These are phyloP conservation scores for Phytophthora pisi DNA, from an alignment of 352 stramenopile species.

Conservation along the genomic window DNA sequence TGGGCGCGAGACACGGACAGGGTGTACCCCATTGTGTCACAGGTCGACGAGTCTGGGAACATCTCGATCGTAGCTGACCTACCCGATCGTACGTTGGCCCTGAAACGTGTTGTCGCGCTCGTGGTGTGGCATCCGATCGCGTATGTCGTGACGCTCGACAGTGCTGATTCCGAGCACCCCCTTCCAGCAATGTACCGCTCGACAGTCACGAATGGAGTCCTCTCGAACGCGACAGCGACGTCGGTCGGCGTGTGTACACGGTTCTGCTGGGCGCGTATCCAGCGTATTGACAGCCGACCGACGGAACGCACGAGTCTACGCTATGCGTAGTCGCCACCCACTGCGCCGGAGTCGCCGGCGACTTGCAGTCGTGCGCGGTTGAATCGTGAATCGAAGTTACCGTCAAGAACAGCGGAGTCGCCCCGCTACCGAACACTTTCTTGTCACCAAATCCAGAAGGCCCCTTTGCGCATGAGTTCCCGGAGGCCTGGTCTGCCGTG, in stretches of 20 bases:
- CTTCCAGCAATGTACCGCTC: slow-evolving; percentile 11
- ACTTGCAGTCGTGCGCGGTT: neutral
- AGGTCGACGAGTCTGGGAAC: slow-evolving; percentile 3
- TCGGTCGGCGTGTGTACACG: slow-evolving; percentile 1
- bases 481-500: slow-evolving; percentile 1
- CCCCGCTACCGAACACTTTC: slow-evolving; percentile 7
- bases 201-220: slow-evolving; percentile 8
- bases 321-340: slow-evolving; percentile 6
- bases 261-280: neutral
- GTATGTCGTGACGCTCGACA: slow-evolving; percentile 10
- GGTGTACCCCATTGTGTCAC: neutral
- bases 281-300: slow-evolving; percentile 9
- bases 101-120: slow-evolving; percentile 7
- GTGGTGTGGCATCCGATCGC: slow-evolving; percentile 6
- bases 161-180: slow-evolving; percentile 5
- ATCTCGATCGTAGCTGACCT: slow-evolving; percentile 1
- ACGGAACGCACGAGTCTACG: slow-evolving; percentile 4
- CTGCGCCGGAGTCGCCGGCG: neutral
- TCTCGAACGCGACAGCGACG: slow-evolving; percentile 1
- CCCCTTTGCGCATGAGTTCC: slow-evolving; percentile 6
- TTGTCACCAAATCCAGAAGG: slow-evolving; percentile 3
- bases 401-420: slow-evolving; percentile 11
- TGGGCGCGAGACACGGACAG: slow-evolving; percentile 1
- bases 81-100: neutral
- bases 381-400: slow-evolving; percentile 2